phyloP scores from a whole-genome alignment of 2,329 filamentous ascomycete species.

The Rosellinia necatrix region DNA sequence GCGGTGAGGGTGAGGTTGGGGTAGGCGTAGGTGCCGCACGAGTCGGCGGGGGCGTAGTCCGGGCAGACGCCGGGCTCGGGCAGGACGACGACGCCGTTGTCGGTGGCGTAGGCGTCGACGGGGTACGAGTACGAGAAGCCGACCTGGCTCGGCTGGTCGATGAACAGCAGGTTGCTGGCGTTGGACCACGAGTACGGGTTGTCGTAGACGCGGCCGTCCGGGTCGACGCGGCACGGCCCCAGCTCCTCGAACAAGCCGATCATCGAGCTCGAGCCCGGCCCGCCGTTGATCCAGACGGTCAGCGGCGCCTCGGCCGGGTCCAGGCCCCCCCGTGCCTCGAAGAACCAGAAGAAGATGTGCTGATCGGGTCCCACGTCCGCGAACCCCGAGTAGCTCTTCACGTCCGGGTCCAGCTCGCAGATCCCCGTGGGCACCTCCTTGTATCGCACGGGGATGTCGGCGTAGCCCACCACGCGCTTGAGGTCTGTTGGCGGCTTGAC shows the following conservation, averaged over 20 bases:
- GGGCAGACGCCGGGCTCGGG: conserved; percentile 54
- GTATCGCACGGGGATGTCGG: conserved; percentile 50
- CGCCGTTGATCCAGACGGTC: conserved; percentile 59
- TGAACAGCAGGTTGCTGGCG: conserved; percentile 63
- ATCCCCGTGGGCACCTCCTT: conserved; percentile 53
- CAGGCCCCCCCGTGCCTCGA: conserved; percentile 51
- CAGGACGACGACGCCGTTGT: conserved; percentile 46
- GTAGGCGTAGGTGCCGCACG: conserved; percentile 61
- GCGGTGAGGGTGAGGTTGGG: conserved; percentile 54
- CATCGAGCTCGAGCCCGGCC: conserved; percentile 56
- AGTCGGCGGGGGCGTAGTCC: conserved; percentile 49
- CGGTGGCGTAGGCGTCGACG: conserved; percentile 37
- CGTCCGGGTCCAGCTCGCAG: conserved; percentile 48
- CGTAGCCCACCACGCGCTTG: conserved; percentile 36
- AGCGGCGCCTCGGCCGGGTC: conserved; percentile 51
- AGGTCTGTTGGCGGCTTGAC: conserved; percentile 37
- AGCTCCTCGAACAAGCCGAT: conserved; percentile 59
- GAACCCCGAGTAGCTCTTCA: conserved; percentile 50
- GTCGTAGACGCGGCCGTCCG: conserved; percentile 48
- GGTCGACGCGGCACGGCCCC: conserved; percentile 47
- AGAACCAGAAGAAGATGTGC: conserved; percentile 55
- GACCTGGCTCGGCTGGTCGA: conserved; percentile 64
- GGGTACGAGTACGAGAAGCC: conserved; percentile 56
- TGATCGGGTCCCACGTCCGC: conserved; percentile 46
- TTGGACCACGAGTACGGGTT: conserved; percentile 67